These are phyloP conservation scores for Clonostachys rhizophaga DNA, from an alignment of 2,329 filamentous ascomycete species.

Conservation along the genomic window DNA sequence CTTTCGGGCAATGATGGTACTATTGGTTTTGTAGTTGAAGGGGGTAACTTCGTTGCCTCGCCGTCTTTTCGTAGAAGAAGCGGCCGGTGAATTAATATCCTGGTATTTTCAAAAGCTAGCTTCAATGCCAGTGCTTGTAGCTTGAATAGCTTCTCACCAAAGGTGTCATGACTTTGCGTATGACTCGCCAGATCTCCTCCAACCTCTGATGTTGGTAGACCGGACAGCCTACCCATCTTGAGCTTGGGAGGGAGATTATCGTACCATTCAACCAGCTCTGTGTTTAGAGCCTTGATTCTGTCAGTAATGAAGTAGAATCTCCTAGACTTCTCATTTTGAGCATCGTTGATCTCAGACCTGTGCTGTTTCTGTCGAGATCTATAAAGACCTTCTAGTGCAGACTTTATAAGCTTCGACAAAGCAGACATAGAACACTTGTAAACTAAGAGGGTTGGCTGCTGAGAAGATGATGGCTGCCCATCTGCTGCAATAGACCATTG, in stretches of 20 bases:
- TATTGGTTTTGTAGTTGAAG: neutral
- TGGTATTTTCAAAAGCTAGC: constrained; percentile 23
- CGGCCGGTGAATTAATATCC: constrained; percentile 16
- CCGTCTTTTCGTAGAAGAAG: neutral
- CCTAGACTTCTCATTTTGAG: neutral
- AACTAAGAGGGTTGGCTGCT: constrained; percentile 5
- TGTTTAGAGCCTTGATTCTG: neutral
- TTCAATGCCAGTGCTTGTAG: constrained; percentile 22
- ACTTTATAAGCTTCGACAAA: constrained; percentile 9
- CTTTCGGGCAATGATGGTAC: neutral
- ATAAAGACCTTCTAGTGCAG: constrained; percentile 7
- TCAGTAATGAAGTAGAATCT: neutral
- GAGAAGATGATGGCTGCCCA: neutral
- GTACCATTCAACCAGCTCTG: neutral
- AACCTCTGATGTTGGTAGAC: neutral
- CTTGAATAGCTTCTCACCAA: constrained; percentile 12
- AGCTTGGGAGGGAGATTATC: neutral
- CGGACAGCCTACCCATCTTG: neutral
- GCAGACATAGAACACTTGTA: constrained; percentile 14
- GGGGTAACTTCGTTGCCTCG: neutral
- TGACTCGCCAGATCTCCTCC: neutral
- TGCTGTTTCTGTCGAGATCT: neutral
- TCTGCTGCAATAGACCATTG: constrained; percentile 4
- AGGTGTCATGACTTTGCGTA: neutral
- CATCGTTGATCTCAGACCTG: neutral